These are phyloP conservation scores for Leccinum solheimii DNA, from an alignment of 1,284 basidiomycete species.

Conservation along the genomic window DNA sequence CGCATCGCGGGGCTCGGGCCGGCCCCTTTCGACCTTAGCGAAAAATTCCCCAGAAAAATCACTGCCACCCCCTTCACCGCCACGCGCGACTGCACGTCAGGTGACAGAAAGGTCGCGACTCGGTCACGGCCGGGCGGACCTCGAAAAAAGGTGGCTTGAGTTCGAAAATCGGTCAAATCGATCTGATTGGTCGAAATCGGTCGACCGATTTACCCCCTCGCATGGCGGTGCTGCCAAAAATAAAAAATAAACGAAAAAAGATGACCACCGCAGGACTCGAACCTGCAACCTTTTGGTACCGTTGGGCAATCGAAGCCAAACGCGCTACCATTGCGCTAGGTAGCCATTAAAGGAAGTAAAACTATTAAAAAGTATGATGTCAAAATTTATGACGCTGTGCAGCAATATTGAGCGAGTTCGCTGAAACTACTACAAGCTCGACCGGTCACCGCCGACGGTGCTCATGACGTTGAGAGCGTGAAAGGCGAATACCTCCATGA, in stretches of 20 bases:
- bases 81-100: no score
- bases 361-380: neutral
- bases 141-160: no score
- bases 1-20: no score
- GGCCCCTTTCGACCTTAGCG: no score
- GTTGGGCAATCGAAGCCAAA: conserved; percentile 77
- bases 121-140: no score
- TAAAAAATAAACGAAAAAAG: neutral
- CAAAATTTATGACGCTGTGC: conserved; percentile 45
- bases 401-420: conserved; percentile 74
- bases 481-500: conserved; percentile 34
- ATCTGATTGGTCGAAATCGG: no score
- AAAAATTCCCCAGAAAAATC: no score
- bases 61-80: no score
- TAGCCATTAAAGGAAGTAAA: conserved; percentile 32
- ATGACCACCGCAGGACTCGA: conserved; percentile 80
- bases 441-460: conserved; percentile 14
- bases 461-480: conserved; percentile 35
- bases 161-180: no score
- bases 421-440: conserved; percentile 17
- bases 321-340: conserved; percentile 67
- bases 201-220: no score
- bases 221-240: no score
- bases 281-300: conserved; percentile 83
- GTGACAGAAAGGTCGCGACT: no score